phyloP scores from a whole-genome alignment of 1,284 basidiomycete genomes.

The Tilletia horrida region DNA sequence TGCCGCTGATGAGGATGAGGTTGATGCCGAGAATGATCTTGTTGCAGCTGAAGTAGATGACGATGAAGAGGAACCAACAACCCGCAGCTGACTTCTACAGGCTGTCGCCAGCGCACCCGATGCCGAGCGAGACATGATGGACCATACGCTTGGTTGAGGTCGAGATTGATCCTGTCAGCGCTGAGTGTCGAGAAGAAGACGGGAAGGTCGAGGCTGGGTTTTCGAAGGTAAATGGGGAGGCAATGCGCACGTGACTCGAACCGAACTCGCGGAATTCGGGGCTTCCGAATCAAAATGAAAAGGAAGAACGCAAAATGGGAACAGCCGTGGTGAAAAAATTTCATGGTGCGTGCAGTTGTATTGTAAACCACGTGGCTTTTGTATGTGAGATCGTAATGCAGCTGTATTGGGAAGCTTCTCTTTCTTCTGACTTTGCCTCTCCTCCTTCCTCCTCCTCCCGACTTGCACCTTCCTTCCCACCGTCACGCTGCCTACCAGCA shows the following conservation, averaged over 20 bases:
- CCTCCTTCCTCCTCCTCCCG: background rate
- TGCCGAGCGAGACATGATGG: background rate
- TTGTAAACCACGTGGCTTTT: background rate
- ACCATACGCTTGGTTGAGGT: background rate
- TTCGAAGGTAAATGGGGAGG: slow-evolving; percentile 3
- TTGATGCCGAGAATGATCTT: slow-evolving; percentile 2
- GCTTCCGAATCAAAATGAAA: slow-evolving; percentile 5
- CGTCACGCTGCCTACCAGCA: slow-evolving; percentile 21
- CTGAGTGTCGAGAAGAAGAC: background rate
- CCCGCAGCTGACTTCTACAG: background rate
- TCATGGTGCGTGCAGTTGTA: background rate
- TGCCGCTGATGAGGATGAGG: background rate
- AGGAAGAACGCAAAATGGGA: slow-evolving; percentile 4
- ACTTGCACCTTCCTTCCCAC: background rate
- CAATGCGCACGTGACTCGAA: background rate
- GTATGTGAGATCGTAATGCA: background rate
- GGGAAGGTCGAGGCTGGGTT: background rate
- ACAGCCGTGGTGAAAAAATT: slow-evolving; percentile 7
- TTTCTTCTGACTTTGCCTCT: background rate
- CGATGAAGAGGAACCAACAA: background rate
- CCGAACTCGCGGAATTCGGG: too few species aligned
- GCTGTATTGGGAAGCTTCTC: slow-evolving; percentile 1
- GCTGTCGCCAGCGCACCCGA: background rate
- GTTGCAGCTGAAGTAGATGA: background rate
- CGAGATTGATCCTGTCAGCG: too few species aligned